Evolutionary conservation across 2,329 filamentous ascomycete species (phyloP).

Genomic region (Macrophomina phaseolina): DNA sequence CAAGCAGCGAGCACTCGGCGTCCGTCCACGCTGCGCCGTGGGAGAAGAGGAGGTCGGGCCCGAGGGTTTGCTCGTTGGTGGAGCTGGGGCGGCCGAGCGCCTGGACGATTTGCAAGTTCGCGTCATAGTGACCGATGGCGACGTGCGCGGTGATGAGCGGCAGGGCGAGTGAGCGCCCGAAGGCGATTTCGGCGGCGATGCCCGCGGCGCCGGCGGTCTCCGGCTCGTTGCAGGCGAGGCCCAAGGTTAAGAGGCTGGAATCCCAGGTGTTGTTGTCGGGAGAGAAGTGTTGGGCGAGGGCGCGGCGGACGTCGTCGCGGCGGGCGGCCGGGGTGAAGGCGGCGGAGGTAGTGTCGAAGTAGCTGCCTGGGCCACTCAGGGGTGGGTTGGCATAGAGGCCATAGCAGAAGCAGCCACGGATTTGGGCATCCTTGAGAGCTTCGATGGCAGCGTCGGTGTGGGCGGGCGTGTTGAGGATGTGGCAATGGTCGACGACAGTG

Average conservation of each 20-base stretch:
- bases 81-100: background rate
- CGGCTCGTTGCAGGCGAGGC: background rate
- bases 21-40: slow-evolving; percentile 9
- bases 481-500: slow-evolving; percentile 12
- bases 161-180: background rate
- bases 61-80: background rate
- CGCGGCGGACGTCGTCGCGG: slow-evolving; percentile 6
- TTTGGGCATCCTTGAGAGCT: background rate
- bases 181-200: background rate
- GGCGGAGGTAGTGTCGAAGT: background rate
- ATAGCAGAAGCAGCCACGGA: slow-evolving; percentile 10
- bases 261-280: slow-evolving; percentile 1
- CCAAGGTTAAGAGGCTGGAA: background rate
- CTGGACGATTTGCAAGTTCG: background rate
- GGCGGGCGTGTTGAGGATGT: background rate
- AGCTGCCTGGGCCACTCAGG: background rate
- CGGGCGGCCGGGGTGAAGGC: slow-evolving; percentile 8
- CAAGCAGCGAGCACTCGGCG: background rate
- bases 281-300: background rate
- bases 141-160: slow-evolving; percentile 5
- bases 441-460: slow-evolving; percentile 7
- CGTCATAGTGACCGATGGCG: slow-evolving; percentile 15
- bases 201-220: background rate
- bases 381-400: slow-evolving; percentile 12
- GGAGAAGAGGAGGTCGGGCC: background rate